Percentiles rank a stretch among this genome's conserved stretches.
Evolutionary conservation across 768 basidiomycete species (phyloP).

Genomic region (Auricularia heimuer): DNA sequence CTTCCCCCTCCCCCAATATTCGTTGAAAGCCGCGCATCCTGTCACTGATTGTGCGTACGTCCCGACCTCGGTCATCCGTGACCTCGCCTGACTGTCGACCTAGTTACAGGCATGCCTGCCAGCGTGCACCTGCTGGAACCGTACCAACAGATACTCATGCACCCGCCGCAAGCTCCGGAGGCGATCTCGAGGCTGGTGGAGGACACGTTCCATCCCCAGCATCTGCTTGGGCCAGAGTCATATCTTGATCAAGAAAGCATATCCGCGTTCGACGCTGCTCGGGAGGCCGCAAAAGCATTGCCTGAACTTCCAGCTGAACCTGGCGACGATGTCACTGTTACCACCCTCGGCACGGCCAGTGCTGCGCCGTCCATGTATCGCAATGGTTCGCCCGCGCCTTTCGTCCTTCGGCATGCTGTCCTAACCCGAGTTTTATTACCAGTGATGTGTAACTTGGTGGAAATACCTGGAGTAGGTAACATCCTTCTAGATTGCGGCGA

Average conservation of each 20-base stretch:
- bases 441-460: constrained; percentile 45
- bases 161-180: constrained; percentile 36
- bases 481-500: constrained; percentile 87
- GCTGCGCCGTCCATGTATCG: constrained; percentile 77
- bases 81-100: neutral
- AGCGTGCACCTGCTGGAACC: constrained; percentile 35
- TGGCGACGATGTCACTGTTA: constrained; percentile 58
- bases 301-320: constrained; percentile 17
- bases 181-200: constrained; percentile 19
- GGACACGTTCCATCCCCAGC: constrained; percentile 19
- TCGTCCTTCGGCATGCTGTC: neutral
- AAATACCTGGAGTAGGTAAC: constrained; percentile 60
- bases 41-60: constrained; percentile 23
- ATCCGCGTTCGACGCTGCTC: constrained; percentile 9
- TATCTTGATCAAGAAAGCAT: constrained; percentile 1
- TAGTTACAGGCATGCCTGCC: constrained; percentile 37
- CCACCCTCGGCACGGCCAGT: constrained; percentile 83
- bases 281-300: constrained; percentile 8
- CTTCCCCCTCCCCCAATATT: constrained; percentile 60
- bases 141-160: constrained; percentile 33
- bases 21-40: constrained; percentile 29
- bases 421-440: neutral
- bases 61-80: neutral
- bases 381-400: constrained; percentile 50
- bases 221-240: constrained; percentile 7